phyloP scores from a whole-genome alignment of 805 yeast genomes.

The Metschnikowia matae region DNA sequence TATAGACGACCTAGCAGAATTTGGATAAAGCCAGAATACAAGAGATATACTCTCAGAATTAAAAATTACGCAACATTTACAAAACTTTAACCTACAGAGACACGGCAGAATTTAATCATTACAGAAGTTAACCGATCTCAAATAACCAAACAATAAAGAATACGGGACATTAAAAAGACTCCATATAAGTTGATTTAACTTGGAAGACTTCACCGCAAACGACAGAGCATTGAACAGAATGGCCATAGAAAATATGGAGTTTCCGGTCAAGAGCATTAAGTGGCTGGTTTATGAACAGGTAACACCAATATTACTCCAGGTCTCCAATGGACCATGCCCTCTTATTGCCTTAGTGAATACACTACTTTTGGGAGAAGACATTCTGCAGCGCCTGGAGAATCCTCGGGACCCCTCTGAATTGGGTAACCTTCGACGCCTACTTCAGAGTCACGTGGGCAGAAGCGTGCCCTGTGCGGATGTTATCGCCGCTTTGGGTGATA shows the following conservation, averaged over 20 bases:
- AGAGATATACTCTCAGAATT: too few species aligned
- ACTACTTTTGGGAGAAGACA: constrained; percentile 49
- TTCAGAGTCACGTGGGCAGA: constrained; percentile 6
- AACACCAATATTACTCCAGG: constrained; percentile 68
- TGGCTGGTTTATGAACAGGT: constrained; percentile 36
- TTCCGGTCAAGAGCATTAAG: constrained; percentile 22
- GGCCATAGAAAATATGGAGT: constrained; percentile 1
- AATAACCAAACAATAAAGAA: too few species aligned
- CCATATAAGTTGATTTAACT: neutral
- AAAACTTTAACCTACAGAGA: too few species aligned
- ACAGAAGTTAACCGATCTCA: too few species aligned
- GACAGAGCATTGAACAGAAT: too few species aligned
- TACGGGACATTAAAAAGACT: too few species aligned
- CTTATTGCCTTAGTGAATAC: constrained; percentile 73
- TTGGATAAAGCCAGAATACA: too few species aligned
- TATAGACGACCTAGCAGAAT: too few species aligned
- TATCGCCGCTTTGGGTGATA: constrained; percentile 48
- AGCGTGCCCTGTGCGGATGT: constrained; percentile 31
- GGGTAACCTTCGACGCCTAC: constrained; percentile 6
- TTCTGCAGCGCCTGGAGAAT: constrained; percentile 8
- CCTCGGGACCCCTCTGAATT: neutral
- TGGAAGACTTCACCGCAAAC: too few species aligned
- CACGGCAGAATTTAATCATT: too few species aligned
- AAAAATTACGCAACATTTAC: too few species aligned
- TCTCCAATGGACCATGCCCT: constrained; percentile 86